A percentile compares a stretch with the other conserved stretches of the same genome.
These are phyloP conservation scores for Paxillus rubicundulus DNA, from an alignment of 768 basidiomycete genomes.

Conservation along the genomic window DNA sequence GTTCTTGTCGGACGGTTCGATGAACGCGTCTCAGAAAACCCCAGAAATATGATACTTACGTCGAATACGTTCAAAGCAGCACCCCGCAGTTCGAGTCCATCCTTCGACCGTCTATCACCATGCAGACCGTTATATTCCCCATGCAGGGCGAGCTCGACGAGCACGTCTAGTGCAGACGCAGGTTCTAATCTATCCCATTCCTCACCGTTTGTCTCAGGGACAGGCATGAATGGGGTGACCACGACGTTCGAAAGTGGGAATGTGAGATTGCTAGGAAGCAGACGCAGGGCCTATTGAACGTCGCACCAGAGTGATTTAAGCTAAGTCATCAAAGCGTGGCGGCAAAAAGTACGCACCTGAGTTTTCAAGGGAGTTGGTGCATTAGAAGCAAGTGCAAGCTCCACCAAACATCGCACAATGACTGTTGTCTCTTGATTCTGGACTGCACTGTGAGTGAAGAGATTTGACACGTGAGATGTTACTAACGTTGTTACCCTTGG, in stretches of 20 bases:
- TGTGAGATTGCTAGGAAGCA: constrained; percentile 52
- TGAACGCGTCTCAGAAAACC: not conserved
- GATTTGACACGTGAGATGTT: not conserved
- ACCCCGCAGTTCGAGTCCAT: constrained; percentile 69
- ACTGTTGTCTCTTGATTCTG: constrained; percentile 57
- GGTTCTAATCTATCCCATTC: constrained; percentile 89
- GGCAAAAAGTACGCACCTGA: constrained; percentile 48
- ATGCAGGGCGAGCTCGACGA: constrained; percentile 79
- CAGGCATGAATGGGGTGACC: constrained; percentile 71
- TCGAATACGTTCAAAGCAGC: constrained; percentile 83
- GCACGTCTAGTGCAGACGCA: constrained; percentile 75
- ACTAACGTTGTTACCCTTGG: constrained; percentile 64
- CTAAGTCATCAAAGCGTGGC: constrained; percentile 4
- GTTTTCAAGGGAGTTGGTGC: constrained; percentile 85
- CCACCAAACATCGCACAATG: constrained; percentile 76
- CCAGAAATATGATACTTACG: constrained; percentile 41
- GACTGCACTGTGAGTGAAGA: constrained; percentile 2
- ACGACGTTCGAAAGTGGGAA: constrained; percentile 67
- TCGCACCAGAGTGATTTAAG: constrained; percentile 26
- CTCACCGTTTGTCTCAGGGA: constrained; percentile 82
- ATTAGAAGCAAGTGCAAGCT: constrained; percentile 91
- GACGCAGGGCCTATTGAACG: constrained; percentile 47
- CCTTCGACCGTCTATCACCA: constrained; percentile 55
- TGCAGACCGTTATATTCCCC: constrained; percentile 82
- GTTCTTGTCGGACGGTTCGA: constrained; percentile 44